Evolutionary conservation across 345 rosid species (phyloP).

Genomic region (Gossypium ekmanianum): DNA sequence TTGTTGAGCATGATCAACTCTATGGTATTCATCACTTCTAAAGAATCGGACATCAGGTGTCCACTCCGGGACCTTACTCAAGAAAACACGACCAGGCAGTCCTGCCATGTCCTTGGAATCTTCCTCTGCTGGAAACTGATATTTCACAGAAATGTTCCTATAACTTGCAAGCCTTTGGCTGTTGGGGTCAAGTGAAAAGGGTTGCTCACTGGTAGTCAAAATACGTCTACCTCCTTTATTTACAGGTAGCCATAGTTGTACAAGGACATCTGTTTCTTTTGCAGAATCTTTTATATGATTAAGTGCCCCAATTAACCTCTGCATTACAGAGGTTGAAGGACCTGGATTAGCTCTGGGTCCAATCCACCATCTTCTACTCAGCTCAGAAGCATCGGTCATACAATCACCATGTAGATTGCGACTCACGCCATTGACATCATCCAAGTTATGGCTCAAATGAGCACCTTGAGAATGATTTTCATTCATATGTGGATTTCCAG

Average conservation of each 20-base stretch:
- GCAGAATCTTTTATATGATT: conserved; percentile 49
- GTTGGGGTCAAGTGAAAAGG: conserved; percentile 52
- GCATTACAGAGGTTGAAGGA: conserved; percentile 51
- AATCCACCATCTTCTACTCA: conserved; percentile 67
- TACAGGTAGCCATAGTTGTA: conserved; percentile 87
- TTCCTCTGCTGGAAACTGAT: conserved; percentile 72
- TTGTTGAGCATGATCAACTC: conserved; percentile 66
- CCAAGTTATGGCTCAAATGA: conserved; percentile 18
- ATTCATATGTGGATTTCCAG: conserved; percentile 21
- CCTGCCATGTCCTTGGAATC: conserved; percentile 60
- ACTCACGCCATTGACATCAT: conserved; percentile 1
- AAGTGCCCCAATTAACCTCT: conserved; percentile 65
- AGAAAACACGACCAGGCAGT: conserved; percentile 80
- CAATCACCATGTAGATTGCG: conserved; percentile 12
- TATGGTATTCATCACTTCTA: conserved; percentile 72
- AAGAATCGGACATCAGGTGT: conserved; percentile 91
- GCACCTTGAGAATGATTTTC: conserved; percentile 27
- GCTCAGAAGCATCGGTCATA: conserved; percentile 32
- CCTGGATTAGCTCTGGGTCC: conserved; percentile 44
- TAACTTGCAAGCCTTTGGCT: conserved; percentile 64
- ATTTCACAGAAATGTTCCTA: conserved; percentile 67
- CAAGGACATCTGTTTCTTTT: conserved; percentile 60
- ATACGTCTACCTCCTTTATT: conserved; percentile 61
- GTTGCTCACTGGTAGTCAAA: conserved; percentile 63
- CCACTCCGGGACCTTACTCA: conserved; percentile 89